A percentile compares a stretch with the other conserved stretches of the same genome.
phyloP scores from a whole-genome alignment of 2,329 filamentous ascomycete species.

The Sporothrix phasma region DNA sequence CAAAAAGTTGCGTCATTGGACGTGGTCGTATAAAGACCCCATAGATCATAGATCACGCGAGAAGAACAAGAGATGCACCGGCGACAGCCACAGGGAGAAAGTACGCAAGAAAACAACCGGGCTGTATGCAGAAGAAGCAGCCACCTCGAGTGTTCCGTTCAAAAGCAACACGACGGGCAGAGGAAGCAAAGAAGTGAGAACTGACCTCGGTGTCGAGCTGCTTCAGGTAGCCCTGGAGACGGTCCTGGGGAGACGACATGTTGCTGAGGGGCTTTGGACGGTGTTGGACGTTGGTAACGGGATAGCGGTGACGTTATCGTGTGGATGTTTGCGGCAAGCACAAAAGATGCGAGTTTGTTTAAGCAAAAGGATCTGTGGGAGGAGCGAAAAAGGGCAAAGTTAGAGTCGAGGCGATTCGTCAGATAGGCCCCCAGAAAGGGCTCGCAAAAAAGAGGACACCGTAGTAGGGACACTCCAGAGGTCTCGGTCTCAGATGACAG shows the following conservation, averaged over 20 bases:
- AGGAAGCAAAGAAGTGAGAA: slow-evolving; percentile 21
- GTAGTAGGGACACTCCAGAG: slow-evolving; percentile 5
- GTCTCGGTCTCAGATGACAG: background rate
- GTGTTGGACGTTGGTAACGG: background rate
- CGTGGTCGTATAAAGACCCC: background rate
- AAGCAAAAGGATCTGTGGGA: slow-evolving; percentile 2
- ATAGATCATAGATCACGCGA: background rate
- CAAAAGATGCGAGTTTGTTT: background rate
- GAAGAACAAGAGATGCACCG: background rate
- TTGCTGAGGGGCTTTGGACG: slow-evolving; percentile 24
- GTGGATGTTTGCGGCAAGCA: background rate
- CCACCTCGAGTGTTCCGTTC: background rate
- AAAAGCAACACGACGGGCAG: background rate
- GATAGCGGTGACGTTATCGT: background rate
- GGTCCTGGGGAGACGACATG: slow-evolving; percentile 68
- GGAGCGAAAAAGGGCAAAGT: background rate
- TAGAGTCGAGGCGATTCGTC: slow-evolving; percentile 8
- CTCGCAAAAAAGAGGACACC: slow-evolving; percentile 14
- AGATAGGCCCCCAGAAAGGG: slow-evolving; percentile 1
- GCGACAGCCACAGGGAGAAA: background rate
- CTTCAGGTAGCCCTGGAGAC: slow-evolving; percentile 64
- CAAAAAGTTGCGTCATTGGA: background rate
- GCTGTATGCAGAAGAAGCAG: background rate
- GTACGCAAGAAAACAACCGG: background rate
- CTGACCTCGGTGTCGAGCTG: slow-evolving; percentile 76